Evolutionary conservation across 2,329 filamentous ascomycete genomes (phyloP), one percentile per base, ranked within the genome.

Genomic region (Tolypocladium pustulatum): DNA sequence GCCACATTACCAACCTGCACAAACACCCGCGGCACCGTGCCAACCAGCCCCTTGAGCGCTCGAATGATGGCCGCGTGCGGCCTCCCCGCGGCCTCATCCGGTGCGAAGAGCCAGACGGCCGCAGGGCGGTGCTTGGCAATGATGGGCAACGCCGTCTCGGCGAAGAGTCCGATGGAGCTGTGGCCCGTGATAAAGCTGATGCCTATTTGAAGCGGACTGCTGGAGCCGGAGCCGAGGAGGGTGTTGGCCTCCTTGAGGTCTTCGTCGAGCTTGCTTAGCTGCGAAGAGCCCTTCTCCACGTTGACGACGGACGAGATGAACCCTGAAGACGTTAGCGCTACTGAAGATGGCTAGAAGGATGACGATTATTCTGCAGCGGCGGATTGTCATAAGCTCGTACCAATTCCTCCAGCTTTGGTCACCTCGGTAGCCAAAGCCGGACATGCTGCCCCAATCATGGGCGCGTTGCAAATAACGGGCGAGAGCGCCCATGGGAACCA

Each of bases 101-200:
- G 83, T 3, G 85, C 86, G 65, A 88, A 89, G 54, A 89, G 77
- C 86, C 86, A 89, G 10, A 86, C 75, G 0, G 83, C 85, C 2
- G 78, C 79, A 1, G 85, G 84, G 0, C 70, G 71, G 68, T 84
- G 79, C 60, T 75, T 71, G 30, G 67, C 66, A 22, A 89, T 72
- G 15, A 87, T 62, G 1, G 79, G 78, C 2, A 83, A 67, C 1
- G 75, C 73, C n/a, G 74, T 77, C 58, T 69, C 61, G 32, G 64
- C 60, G 62, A 81, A 81, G 56, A 71, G 62, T 0, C 60, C n/a
- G 2, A 73, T 64, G 30, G 73, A 73, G 27, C 72, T 68, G 56
- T 78, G 71, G 58, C 82, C 83, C 53, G 83, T 80, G 57, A 88
- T 77, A 69, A 89, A 85, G 60, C 71, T 65, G 9, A 67, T 63